These are phyloP conservation scores for Vitis hybrid DNA, from an alignment of 177 flowering plant genomes.

Conservation along the genomic window DNA sequence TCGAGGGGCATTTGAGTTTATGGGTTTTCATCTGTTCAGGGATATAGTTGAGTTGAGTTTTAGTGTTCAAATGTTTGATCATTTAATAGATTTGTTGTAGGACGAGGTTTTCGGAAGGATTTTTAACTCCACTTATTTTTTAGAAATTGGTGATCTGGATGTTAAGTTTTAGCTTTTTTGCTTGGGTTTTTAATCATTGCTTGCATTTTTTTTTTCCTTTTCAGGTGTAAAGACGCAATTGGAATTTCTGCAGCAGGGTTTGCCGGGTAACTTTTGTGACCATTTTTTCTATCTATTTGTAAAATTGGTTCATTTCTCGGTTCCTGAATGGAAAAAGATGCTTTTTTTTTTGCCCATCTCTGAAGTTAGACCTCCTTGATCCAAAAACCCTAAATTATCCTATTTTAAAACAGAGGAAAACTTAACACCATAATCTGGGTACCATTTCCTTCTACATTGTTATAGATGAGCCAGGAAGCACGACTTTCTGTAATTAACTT, in stretches of 20 bases:
- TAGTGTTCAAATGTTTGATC: not conserved
- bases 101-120: no score
- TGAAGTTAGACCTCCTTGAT: no score
- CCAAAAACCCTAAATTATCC: no score
- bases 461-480: no score
- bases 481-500: no score
- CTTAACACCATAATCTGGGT: no score
- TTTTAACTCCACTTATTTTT: not conserved
- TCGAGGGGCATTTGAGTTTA: no score
- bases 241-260: slow-evolving; percentile 90
- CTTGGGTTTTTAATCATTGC: not conserved
- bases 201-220: not conserved
- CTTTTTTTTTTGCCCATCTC: not conserved
- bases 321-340: not conserved
- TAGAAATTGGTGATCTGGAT: not conserved
- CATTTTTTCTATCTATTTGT: not conserved
- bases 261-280: slow-evolving; percentile 61
- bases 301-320: not conserved
- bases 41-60: not conserved
- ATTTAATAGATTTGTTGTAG: no score
- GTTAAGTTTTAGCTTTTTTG: not conserved
- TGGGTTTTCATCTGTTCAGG: not conserved
- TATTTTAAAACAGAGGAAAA: no score
- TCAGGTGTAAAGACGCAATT: slow-evolving; percentile 78
- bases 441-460: no score